A percentile compares a stretch with the other conserved stretches of the same genome.
Evolutionary conservation across 768 basidiomycete species (phyloP).

Genomic region (Kwoniella shandongensis): DNA sequence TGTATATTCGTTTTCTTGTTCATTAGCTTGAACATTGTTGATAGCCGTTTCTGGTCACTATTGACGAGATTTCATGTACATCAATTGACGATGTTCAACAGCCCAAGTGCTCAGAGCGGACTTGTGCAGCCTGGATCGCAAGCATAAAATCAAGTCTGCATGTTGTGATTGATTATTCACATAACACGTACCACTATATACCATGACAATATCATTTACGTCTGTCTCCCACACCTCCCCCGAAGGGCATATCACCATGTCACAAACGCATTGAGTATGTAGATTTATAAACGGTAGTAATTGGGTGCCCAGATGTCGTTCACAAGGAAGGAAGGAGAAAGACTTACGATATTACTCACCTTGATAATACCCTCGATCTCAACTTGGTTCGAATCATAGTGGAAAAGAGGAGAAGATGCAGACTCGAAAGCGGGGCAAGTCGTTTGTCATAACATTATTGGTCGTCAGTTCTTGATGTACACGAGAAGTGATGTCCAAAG

Average conservation of each 20-base stretch:
- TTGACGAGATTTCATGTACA: no score
- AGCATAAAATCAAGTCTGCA: no score
- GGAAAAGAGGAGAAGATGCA: no score
- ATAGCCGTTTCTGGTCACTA: no score
- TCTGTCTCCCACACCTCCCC: neutral
- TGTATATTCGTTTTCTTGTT: no score
- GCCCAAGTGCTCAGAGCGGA: no score
- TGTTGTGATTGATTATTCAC: no score
- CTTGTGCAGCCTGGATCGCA: no score
- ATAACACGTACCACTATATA: no score
- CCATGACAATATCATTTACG: conserved; percentile 1
- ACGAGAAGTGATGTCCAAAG: neutral
- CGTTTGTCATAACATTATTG: neutral
- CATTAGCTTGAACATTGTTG: no score
- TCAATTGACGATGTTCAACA: no score
- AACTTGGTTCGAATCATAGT: neutral
- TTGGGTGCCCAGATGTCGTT: neutral
- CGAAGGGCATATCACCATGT: neutral
- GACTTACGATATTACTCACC: conserved; percentile 3
- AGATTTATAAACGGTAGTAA: neutral
- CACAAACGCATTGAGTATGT: neutral
- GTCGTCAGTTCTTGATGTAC: neutral
- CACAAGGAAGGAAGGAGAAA: neutral
- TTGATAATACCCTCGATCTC: neutral
- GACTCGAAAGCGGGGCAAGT: neutral